A percentile compares a stretch with the other conserved stretches of the same genome.
Evolutionary conservation across 2,329 filamentous ascomycete species (phyloP).

Genomic region (Blumeria graminis): DNA sequence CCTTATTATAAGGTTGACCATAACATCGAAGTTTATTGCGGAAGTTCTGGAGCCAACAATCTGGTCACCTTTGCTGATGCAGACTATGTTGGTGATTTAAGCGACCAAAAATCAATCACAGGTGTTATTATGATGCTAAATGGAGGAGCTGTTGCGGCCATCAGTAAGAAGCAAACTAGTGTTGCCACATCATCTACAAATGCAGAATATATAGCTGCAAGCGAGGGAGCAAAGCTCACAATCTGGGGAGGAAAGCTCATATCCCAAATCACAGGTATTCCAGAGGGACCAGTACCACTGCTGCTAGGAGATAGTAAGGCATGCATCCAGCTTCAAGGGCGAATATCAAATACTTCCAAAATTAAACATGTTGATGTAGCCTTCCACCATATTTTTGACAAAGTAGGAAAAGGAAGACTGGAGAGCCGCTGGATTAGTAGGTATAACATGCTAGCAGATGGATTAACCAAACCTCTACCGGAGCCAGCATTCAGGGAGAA

Average conservation of each 20-base stretch:
- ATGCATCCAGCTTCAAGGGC: neutral
- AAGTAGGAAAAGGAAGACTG: neutral
- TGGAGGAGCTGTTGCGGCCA: too few relatives aligned
- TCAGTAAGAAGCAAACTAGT: too few relatives aligned
- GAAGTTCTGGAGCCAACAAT: neutral
- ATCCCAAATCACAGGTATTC: neutral
- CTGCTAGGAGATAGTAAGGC: neutral
- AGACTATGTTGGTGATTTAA: too few relatives aligned
- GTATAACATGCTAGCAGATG: neutral
- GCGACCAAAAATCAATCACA: too few relatives aligned
- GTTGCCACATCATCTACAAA: too few relatives aligned
- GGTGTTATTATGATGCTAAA: too few relatives aligned
- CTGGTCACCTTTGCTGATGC: neutral
- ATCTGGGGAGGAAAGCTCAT: too few relatives aligned
- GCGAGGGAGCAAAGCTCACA: too few relatives aligned
- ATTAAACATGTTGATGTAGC: neutral
- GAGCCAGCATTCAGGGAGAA: too few relatives aligned
- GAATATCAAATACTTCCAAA: neutral
- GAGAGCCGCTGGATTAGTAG: neutral
- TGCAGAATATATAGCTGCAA: too few relatives aligned
- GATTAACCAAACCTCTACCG: too few relatives aligned
- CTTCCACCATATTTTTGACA: neutral
- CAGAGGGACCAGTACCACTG: neutral
- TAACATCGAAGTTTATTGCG: neutral
- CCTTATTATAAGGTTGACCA: constrained; percentile 1